These are phyloP conservation scores for Hypomontagnella submonticulosa DNA, from an alignment of 495 filamentous ascomycete genomes.

Conservation along the genomic window DNA sequence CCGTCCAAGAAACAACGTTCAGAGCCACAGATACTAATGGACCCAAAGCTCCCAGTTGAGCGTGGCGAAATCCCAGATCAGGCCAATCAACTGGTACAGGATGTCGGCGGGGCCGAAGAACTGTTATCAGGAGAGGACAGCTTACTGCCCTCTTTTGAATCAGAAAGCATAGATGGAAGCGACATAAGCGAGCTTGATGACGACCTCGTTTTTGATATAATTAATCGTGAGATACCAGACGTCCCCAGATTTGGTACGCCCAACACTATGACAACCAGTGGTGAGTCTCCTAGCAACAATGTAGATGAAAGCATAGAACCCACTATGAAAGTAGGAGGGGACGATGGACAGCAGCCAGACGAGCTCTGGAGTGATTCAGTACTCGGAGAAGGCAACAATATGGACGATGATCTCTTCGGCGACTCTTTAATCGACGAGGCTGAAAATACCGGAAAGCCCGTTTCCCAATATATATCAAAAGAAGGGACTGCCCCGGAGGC, in stretches of 20 bases:
- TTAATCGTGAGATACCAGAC: background rate
- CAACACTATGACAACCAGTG: background rate
- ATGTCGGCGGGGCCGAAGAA: background rate
- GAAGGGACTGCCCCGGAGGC: conserved; percentile 23
- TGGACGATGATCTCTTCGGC: conserved; percentile 17
- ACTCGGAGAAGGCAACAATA: conserved; percentile 1
- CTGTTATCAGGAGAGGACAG: too few relatives aligned
- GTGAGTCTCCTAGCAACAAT: conserved; percentile 7
- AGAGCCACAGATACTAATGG: background rate
- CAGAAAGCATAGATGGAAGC: too few relatives aligned
- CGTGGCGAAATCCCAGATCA: background rate
- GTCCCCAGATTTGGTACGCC: too few relatives aligned
- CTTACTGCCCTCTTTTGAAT: too few relatives aligned
- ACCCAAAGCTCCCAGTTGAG: background rate
- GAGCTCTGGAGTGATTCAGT: background rate
- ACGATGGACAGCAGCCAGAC: background rate
- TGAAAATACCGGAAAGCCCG: background rate
- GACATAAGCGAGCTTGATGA: conserved; percentile 1
- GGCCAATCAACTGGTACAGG: background rate
- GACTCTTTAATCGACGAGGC: conserved; percentile 3
- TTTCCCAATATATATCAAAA: background rate
- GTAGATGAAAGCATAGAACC: background rate
- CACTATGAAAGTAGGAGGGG: background rate
- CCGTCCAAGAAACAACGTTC: conserved; percentile 6
- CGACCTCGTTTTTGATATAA: background rate